Conservation (phyloP, 1,284 basidiomycete species). For the Ganoderma lucidum region DNA sequence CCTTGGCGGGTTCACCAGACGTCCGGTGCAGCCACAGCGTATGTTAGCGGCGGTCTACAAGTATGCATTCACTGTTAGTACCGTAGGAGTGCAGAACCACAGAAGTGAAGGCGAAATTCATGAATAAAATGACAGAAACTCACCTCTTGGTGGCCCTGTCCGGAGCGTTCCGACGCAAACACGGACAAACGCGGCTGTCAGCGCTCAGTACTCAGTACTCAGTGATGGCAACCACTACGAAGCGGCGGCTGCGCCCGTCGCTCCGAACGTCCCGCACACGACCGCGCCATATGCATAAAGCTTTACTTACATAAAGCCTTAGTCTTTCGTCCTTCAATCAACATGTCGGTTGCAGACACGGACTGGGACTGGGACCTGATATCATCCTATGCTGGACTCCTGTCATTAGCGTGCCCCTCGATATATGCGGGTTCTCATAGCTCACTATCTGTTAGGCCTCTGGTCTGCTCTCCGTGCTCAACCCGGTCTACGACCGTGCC, state of each 20-base stretch:
- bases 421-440: background rate
- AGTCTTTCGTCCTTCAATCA: background rate
- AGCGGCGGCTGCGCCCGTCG: slow-evolving; percentile 18
- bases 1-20: background rate
- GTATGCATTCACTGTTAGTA: background rate
- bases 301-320: too few relatives aligned
- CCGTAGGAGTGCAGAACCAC: background rate
- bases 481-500: too few relatives aligned
- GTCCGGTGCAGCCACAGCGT: background rate
- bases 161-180: slow-evolving; percentile 30
- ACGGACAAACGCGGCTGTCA: slow-evolving; percentile 29
- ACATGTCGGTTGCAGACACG: slow-evolving; percentile 28
- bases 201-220: background rate
- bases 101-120: background rate
- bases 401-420: background rate
- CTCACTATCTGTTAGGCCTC: background rate
- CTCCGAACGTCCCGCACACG: too few relatives aligned
- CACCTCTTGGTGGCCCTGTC: too few relatives aligned
- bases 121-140: too few relatives aligned
- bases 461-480: background rate
- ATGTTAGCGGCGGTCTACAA: background rate
- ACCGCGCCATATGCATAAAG: too few relatives aligned
- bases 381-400: background rate
- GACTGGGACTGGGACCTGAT: slow-evolving; percentile 53
- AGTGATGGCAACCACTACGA: background rate